Evolutionary conservation across 75 land plant species (phyloP).

Genomic region (Sequoiadendron giganteum): DNA sequence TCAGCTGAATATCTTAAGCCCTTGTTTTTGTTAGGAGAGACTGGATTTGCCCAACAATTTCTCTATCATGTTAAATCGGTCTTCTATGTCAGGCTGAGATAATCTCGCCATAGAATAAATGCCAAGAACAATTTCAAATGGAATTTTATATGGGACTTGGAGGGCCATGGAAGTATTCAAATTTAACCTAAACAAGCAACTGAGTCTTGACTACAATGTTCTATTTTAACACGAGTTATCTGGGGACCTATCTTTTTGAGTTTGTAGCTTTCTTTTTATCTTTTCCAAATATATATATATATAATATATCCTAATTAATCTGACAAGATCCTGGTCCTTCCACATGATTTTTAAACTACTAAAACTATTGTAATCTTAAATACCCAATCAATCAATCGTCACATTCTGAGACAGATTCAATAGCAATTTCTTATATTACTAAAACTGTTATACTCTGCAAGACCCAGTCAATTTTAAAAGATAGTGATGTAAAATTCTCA

Average conservation of each 20-base stretch:
- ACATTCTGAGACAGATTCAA: neutral
- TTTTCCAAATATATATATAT: neutral
- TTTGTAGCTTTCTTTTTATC: neutral
- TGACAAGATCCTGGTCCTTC: neutral
- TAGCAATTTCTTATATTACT: too few relatives aligned
- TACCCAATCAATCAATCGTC: neutral
- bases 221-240: neutral
- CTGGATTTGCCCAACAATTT: neutral
- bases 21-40: too few relatives aligned
- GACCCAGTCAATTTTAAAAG: too few relatives aligned
- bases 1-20: too few relatives aligned
- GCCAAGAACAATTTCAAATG: neutral
- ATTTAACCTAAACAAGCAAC: neutral
- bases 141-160: neutral
- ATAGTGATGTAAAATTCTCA: too few relatives aligned
- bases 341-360: neutral
- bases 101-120: neutral
- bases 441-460: too few relatives aligned
- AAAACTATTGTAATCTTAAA: neutral
- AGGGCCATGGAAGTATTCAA: neutral
- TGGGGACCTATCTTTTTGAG: neutral
- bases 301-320: neutral
- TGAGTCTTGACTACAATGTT: neutral
- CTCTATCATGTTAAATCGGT: neutral
- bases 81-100: neutral